Evolutionary conservation across 2,329 filamentous ascomycete species (phyloP).

Genomic region (Aspergillus pseudoterreus): DNA sequence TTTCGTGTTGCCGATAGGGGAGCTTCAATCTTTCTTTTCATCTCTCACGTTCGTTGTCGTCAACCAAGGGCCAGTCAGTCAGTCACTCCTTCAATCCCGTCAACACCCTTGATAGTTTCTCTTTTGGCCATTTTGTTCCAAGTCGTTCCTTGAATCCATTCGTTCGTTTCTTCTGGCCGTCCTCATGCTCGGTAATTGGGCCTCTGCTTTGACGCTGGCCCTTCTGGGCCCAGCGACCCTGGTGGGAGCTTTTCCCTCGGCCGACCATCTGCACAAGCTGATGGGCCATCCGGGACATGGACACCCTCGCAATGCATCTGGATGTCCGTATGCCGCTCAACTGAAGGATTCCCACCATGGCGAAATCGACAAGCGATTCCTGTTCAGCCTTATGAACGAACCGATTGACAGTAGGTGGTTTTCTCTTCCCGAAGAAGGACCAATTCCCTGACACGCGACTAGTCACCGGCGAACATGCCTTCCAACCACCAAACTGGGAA

Average conservation of each 20-base stretch:
- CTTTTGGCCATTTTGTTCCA: not conserved
- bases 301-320: not conserved
- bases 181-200: not conserved
- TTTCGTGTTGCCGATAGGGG: not conserved
- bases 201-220: not conserved
- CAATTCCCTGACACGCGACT: not conserved
- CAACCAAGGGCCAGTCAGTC: not conserved
- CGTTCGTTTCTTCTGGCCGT: not conserved
- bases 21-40: too few species aligned
- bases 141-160: not conserved
- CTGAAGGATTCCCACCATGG: not conserved
- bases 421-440: not conserved
- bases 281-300: not conserved
- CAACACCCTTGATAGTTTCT: not conserved
- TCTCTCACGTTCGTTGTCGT: not conserved
- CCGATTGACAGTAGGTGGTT: slow-evolving; percentile 25
- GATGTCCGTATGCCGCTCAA: not conserved
- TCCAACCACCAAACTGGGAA: slow-evolving; percentile 31
- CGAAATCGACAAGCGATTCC: slow-evolving; percentile 4
- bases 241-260: slow-evolving; percentile 1
- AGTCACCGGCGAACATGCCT: slow-evolving; percentile 35
- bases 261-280: slow-evolving; percentile 2
- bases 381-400: not conserved
- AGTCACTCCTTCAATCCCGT: not conserved
- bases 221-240: not conserved